These are phyloP conservation scores for Yarrowia sp. DNA, from an alignment of 805 yeast species.

Conservation along the genomic window DNA sequence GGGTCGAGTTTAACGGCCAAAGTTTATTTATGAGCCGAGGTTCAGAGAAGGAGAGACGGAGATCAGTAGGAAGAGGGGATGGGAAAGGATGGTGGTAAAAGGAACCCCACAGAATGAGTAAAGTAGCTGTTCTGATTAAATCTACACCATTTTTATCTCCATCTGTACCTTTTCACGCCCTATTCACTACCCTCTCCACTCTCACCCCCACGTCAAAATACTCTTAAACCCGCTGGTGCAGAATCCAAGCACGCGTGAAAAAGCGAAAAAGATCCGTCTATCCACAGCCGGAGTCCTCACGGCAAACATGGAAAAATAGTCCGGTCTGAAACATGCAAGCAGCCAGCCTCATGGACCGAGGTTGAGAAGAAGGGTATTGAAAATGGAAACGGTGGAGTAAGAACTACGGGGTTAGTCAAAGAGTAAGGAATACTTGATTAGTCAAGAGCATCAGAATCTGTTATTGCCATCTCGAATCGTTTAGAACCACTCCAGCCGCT, in stretches of 20 bases:
- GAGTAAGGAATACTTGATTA: no score
- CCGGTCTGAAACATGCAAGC: neutral
- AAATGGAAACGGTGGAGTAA: no score
- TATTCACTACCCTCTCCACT: neutral
- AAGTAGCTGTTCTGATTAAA: no score
- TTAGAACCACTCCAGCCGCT: no score
- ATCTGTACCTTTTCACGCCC: no score
- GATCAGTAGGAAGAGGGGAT: no score
- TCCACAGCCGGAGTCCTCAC: neutral
- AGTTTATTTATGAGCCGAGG: slow-evolving; percentile 6
- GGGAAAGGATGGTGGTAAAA: no score
- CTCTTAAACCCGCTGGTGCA: slow-evolving; percentile 2
- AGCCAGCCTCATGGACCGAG: neutral
- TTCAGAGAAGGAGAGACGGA: neutral
- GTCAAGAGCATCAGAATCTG: no score
- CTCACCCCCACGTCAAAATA: neutral
- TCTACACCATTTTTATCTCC: no score
- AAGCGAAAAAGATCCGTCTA: neutral
- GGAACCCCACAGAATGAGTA: no score
- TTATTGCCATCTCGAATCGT: no score
- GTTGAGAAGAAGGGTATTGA: neutral
- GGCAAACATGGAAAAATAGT: neutral
- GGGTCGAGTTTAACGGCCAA: neutral
- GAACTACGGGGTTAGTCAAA: no score
- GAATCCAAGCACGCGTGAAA: neutral